A percentile compares a stretch with the other conserved stretches of the same genome.
Conservation (phyloP, 2,329 filamentous ascomycete genomes). For the Xenosphaeropsis pyriputrescens region DNA sequence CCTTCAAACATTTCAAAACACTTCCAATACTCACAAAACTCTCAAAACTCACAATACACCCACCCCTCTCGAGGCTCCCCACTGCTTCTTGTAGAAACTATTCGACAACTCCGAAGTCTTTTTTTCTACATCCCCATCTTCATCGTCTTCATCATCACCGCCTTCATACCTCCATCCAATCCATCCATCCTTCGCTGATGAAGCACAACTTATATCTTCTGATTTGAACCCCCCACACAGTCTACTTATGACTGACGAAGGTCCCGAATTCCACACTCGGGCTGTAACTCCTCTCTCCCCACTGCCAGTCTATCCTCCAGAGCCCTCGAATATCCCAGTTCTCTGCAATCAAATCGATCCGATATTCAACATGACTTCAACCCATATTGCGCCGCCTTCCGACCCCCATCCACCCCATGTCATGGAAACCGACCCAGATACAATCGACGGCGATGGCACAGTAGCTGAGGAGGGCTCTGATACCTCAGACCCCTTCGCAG, state of each 20-base stretch:
- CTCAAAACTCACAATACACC: no score
- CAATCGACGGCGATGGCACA: no score
- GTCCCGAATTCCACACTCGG: constrained; percentile 46
- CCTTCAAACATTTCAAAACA: no score
- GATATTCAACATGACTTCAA: constrained; percentile 51
- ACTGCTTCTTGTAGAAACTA: no score
- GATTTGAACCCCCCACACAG: no score
- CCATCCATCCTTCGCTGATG: no score
- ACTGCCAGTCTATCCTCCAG: constrained; percentile 51
- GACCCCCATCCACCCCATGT: constrained; percentile 4
- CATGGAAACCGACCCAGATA: not conserved
- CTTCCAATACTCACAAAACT: no score
- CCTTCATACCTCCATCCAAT: no score
- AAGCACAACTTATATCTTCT: no score
- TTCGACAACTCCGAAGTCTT: no score
- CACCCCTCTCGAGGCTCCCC: not conserved
- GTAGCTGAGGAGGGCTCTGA: constrained; percentile 4
- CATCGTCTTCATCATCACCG: no score
- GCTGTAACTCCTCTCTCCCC: constrained; percentile 57
- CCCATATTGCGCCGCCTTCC: constrained; percentile 29
- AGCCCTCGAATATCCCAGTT: constrained; percentile 54
- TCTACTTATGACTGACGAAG: constrained; percentile 19
- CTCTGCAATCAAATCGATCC: constrained; percentile 60
- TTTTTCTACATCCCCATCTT: no score
- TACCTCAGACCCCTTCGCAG: constrained; percentile 10